These are phyloP conservation scores for Corinectria fuckeliana DNA, from an alignment of 2,329 filamentous ascomycete genomes.

Conservation along the genomic window DNA sequence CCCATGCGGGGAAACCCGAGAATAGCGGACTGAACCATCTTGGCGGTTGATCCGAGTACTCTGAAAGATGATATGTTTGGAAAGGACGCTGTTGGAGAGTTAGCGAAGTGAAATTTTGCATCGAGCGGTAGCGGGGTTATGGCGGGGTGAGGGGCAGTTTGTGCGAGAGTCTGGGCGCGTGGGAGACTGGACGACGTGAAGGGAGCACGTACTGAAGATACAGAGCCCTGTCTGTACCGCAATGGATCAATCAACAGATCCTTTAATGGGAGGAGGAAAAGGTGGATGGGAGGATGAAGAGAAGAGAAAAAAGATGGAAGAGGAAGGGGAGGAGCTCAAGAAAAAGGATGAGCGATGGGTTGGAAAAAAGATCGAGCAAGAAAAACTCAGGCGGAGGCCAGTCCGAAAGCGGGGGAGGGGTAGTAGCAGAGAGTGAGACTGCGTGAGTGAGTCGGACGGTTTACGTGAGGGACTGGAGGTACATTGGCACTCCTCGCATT, in stretches of 20 bases:
- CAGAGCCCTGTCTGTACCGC: constrained; percentile 39
- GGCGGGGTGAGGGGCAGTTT: constrained; percentile 35
- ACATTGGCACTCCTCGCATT: not conserved
- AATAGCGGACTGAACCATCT: constrained; percentile 74
- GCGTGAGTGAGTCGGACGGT: not conserved
- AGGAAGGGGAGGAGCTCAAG: constrained; percentile 26
- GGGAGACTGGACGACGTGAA: not conserved
- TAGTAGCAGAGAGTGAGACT: constrained; percentile 34
- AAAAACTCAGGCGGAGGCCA: constrained; percentile 37
- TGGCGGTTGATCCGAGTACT: constrained; percentile 46
- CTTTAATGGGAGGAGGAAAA: constrained; percentile 33
- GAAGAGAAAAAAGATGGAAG: constrained; percentile 30
- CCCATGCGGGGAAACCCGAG: constrained; percentile 99
- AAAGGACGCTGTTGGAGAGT: constrained; percentile 18
- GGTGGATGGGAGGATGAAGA: constrained; percentile 28
- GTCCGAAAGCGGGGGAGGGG: constrained; percentile 47
- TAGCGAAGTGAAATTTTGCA: constrained; percentile 16
- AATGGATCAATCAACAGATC: constrained; percentile 38
- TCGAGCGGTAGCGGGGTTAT: constrained; percentile 26
- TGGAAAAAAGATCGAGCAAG: constrained; percentile 21
- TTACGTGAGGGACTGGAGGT: not conserved
- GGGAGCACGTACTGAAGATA: constrained; percentile 31
- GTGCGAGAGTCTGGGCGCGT: constrained; percentile 13
- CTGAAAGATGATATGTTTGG: constrained; percentile 24
- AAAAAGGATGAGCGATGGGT: constrained; percentile 30